phyloP scores from a whole-genome alignment of 2,329 filamentous ascomycete genomes.

The Colletotrichum echinochloae region DNA sequence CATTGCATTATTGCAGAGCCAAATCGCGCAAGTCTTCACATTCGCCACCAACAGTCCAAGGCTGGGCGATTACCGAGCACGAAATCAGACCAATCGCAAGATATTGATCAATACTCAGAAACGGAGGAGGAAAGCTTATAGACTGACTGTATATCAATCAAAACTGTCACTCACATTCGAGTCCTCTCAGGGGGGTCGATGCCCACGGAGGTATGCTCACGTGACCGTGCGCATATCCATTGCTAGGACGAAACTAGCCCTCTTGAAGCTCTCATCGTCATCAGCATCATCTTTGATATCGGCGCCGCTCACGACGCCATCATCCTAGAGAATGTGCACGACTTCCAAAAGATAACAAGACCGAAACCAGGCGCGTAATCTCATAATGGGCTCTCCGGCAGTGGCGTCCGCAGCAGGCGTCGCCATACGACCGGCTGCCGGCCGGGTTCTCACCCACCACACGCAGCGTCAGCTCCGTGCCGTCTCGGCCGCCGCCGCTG shows the following conservation, averaged over 20 bases:
- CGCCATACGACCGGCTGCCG: constrained; percentile 2
- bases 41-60: neutral
- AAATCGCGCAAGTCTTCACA: neutral
- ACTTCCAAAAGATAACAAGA: neutral
- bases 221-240: constrained; percentile 22
- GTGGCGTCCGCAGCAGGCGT: constrained; percentile 2
- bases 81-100: neutral
- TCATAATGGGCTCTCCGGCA: neutral
- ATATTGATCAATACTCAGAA: no score
- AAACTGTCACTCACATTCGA: neutral
- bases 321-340: neutral
- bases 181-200: neutral
- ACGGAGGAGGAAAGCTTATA: neutral
- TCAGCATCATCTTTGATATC: constrained; percentile 13
- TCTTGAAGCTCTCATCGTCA: constrained; percentile 7
- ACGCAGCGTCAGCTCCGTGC: constrained; percentile 3
- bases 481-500: neutral
- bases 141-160: neutral
- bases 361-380: neutral
- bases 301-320: neutral
- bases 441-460: constrained; percentile 12
- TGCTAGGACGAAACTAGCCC: constrained; percentile 1
- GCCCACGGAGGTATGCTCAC: constrained; percentile 25
- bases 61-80: no score
- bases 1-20: neutral